Evolutionary conservation across 2,329 filamentous ascomycete genomes (phyloP), one percentile per base, ranked within the genome.

Genomic region (Colletotrichum phormii): DNA sequence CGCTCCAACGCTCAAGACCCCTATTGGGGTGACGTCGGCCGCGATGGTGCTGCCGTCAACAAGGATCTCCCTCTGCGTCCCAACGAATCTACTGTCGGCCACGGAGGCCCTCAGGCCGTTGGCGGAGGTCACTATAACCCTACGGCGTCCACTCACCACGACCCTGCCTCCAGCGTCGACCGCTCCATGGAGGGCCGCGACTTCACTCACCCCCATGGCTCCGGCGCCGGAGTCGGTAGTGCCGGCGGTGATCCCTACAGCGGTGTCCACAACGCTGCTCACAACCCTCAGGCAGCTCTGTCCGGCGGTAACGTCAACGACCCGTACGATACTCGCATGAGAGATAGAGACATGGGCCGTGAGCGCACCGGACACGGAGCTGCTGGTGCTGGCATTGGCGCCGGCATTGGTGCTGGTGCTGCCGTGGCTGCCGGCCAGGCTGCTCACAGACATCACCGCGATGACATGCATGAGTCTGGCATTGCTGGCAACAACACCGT

Each of bases 301-400:
- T 37, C 64, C 9, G 66, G 67, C 15, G 67, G 64, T n/a, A 42
- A 53, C 64, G 37, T 22, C 9, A 54, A 24, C 18, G 72, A 74
- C 29, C 64, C 70, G 24, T 73, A 73, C 35, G 72, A 74, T 61
- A 73, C 70, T 31, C 62, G 73, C 4, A 64, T 74, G 42, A 64
- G 65, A 26, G 73, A 74, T 42, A 65, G 66, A 33, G 73, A 74
- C 61, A 66, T 73, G 71, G 73, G 73, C n/a, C 62, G 62, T 26
- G 73, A 74, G 18, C 71, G 64, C 18, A 66, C 64, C 8, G 73
- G 71, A 8, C 66, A 74, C 2, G 71, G 58, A 26, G 35, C 64
- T 13, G 64, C 72, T 4, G 67, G 72, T 9, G 58, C 72, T 9
- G 72, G 62, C 35, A 35, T 62, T 9, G 72, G 72, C n/a, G 65